Evolutionary conservation across 2,329 filamentous ascomycete species (phyloP).

Genomic region (Aspergillus flavus): DNA sequence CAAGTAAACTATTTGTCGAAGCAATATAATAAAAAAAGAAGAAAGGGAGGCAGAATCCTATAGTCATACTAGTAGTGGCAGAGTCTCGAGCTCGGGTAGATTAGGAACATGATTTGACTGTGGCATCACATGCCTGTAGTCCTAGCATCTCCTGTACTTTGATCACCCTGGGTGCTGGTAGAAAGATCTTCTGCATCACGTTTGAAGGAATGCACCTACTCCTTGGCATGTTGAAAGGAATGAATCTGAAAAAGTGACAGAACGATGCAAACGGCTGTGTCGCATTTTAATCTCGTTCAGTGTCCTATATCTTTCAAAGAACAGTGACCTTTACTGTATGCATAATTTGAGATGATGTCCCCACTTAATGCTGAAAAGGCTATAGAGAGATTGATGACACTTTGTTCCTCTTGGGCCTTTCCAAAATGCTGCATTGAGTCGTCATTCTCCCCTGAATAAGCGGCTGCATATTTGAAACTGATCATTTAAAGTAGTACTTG

Average conservation of each 20-base stretch:
- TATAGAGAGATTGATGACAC: not conserved
- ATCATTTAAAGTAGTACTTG: slow-evolving; percentile 1
- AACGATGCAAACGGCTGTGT: not conserved
- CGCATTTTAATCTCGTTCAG: not conserved
- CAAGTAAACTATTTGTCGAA: not conserved
- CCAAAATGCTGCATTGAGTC: not conserved
- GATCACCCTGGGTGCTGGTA: not conserved
- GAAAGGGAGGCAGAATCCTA: not conserved
- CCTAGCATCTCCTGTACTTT: not conserved
- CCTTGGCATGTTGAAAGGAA: not conserved
- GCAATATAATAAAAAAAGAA: not conserved
- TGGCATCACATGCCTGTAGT: not conserved
- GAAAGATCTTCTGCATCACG: not conserved
- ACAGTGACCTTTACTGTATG: not conserved
- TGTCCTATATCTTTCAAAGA: not conserved
- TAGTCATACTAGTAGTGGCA: not conserved
- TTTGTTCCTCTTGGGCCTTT: not conserved
- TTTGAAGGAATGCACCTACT: not conserved
- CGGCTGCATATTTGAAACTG: not conserved
- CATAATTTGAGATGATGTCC: slow-evolving; percentile 8
- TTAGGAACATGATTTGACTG: not conserved
- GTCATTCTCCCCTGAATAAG: slow-evolving; percentile 1
- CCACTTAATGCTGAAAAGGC: not conserved
- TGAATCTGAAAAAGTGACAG: not conserved
- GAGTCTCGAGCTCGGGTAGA: not conserved